Conservation (phyloP, 2,329 filamentous ascomycete species). For the Paramyrothecium sp. region DNA sequence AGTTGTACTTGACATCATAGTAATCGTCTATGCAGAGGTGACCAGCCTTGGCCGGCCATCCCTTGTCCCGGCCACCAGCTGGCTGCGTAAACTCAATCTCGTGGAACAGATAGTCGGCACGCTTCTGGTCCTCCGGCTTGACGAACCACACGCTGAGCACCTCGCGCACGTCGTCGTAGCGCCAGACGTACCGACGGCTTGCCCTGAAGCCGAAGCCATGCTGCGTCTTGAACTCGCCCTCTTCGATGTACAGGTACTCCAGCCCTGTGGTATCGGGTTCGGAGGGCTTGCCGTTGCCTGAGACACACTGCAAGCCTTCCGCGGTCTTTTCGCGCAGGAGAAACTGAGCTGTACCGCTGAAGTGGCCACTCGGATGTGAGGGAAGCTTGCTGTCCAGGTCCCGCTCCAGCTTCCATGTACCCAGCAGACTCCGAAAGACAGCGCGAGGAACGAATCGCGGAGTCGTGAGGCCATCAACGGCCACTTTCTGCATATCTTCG, state of each 20-base stretch:
- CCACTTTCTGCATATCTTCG: conserved; percentile 41
- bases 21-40: conserved; percentile 72
- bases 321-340: conserved; percentile 58
- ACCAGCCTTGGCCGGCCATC: conserved; percentile 63
- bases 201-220: conserved; percentile 58
- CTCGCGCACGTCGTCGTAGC: conserved; percentile 62
- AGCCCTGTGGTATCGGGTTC: conserved; percentile 33
- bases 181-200: conserved; percentile 68
- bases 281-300: conserved; percentile 8
- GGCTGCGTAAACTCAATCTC: conserved; percentile 60
- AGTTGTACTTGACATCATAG: conserved; percentile 69
- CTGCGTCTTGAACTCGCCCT: conserved; percentile 61
- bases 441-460: conserved; percentile 60
- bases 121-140: conserved; percentile 57
- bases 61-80: conserved; percentile 28
- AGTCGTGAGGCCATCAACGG: conserved; percentile 38
- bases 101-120: conserved; percentile 74
- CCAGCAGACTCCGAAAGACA: conserved; percentile 69
- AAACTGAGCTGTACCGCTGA: conserved; percentile 65
- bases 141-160: conserved; percentile 72
- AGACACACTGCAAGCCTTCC: conserved; percentile 42
- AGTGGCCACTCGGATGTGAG: conserved; percentile 62
- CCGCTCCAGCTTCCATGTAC: conserved; percentile 64
- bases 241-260: conserved; percentile 69
- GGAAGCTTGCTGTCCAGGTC: conserved; percentile 52